Conservation (phyloP, 768 basidiomycete genomes). For the Boletus edulis region DNA sequence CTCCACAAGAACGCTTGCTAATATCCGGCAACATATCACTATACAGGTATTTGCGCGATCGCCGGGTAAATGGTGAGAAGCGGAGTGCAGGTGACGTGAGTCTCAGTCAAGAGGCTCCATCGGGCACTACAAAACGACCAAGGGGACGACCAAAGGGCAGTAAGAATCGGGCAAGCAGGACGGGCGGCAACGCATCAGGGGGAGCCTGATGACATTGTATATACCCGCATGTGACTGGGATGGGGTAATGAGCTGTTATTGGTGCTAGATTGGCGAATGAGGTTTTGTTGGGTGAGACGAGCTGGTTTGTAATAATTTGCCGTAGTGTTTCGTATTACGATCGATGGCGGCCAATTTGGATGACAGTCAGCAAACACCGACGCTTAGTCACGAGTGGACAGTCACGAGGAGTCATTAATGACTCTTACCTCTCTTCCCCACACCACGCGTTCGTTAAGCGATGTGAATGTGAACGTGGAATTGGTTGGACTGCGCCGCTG, state of each 20-base stretch:
- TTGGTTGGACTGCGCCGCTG: not conserved
- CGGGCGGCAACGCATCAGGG: conserved; percentile 16
- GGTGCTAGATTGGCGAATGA: too few species aligned
- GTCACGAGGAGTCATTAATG: not conserved
- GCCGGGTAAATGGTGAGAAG: conserved; percentile 51
- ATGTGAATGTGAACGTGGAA: not conserved
- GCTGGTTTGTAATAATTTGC: conserved; percentile 6
- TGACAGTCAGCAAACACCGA: conserved; percentile 5
- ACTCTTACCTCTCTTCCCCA: too few species aligned
- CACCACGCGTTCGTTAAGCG: not conserved
- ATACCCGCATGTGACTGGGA: conserved; percentile 6
- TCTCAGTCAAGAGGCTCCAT: conserved; percentile 29
- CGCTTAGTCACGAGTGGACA: conserved; percentile 10
- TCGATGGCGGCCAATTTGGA: not conserved
- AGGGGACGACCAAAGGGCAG: conserved; percentile 71
- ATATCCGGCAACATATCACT: conserved; percentile 11
- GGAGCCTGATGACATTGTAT: not conserved
- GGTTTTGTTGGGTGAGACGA: conserved; percentile 1
- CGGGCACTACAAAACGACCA: conserved; percentile 45
- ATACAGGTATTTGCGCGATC: conserved; percentile 59
- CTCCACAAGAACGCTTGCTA: conserved; percentile 13
- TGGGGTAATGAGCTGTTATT: too few species aligned
- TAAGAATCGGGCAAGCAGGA: conserved; percentile 44
- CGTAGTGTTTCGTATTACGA: not conserved
- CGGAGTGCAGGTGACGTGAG: conserved; percentile 25